A percentile compares a stretch with the other conserved stretches of the same genome.
Conservation (phyloP, 306 rosid genomes). For the Aeschynomene evenia region DNA sequence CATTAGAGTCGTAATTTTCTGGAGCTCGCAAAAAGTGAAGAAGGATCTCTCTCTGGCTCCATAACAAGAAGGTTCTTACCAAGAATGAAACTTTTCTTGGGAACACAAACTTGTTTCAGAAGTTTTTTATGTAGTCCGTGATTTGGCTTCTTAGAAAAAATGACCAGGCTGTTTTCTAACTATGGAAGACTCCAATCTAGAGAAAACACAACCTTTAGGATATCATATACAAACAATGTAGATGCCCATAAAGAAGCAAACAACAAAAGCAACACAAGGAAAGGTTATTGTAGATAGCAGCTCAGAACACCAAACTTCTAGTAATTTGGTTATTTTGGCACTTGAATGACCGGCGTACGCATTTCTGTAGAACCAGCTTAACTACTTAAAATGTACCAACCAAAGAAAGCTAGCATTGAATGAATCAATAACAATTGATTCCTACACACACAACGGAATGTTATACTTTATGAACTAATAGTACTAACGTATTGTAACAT, state of each 20-base stretch:
- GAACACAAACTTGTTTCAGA: not conserved
- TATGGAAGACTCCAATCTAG: not conserved
- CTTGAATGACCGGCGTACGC: not conserved
- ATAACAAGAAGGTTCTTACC: not conserved
- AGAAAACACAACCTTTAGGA: not conserved
- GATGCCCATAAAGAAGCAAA: conserved; percentile 15
- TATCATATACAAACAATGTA: not conserved
- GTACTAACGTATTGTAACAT: not conserved
- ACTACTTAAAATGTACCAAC: not conserved
- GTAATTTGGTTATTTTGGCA: not conserved
- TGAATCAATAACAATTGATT: not conserved
- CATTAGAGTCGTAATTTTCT: not conserved
- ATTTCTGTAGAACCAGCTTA: not conserved
- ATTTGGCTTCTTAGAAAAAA: not conserved
- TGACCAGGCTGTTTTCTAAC: not conserved
- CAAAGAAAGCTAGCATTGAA: not conserved
- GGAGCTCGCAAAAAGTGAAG: not conserved
- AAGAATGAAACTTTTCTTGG: not conserved
- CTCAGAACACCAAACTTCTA: not conserved
- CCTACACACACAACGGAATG: not conserved
- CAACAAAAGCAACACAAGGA: not conserved
- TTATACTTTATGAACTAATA: not conserved
- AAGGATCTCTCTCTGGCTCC: not conserved
- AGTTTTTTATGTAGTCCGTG: not conserved
- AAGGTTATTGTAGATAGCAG: not conserved